Evolutionary conservation across 805 yeast genomes (phyloP).

Genomic region (Yamadazyma laniorum): DNA sequence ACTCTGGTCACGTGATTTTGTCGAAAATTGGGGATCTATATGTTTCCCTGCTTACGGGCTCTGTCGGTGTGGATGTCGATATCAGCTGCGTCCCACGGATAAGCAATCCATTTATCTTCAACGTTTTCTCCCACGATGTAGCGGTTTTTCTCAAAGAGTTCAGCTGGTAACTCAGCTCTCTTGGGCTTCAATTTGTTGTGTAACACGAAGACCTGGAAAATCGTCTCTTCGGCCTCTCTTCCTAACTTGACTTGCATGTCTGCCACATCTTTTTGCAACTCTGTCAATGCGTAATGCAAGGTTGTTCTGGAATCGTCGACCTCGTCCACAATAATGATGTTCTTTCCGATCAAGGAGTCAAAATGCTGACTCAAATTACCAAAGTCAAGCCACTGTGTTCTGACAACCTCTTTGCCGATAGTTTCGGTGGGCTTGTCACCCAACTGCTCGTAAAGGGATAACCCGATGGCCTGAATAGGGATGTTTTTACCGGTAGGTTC

Average conservation of each 20-base stretch:
- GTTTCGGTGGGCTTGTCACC: constrained; percentile 29
- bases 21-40: no score
- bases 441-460: constrained; percentile 61
- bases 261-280: constrained; percentile 62
- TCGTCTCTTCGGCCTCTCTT: constrained; percentile 58
- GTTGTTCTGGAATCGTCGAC: constrained; percentile 93
- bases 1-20: no score
- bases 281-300: constrained; percentile 76
- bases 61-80: constrained; percentile 70
- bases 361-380: constrained; percentile 66
- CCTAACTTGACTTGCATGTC: constrained; percentile 60
- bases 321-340: constrained; percentile 80
- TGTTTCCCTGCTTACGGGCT: constrained; percentile 67
- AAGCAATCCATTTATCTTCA: constrained; percentile 80
- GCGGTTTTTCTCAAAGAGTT: constrained; percentile 59
- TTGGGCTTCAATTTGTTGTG: constrained; percentile 84
- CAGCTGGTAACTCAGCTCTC: constrained; percentile 67
- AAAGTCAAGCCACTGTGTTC: constrained; percentile 91
- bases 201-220: constrained; percentile 73
- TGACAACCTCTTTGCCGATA: constrained; percentile 76
- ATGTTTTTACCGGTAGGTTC: constrained; percentile 60
- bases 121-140: constrained; percentile 75
- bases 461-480: constrained; percentile 69
- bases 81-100: constrained; percentile 87
- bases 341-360: constrained; percentile 77